Percentiles rank a stretch among this genome's conserved stretches.
Evolutionary conservation across 2,329 filamentous ascomycete species (phyloP).

Genomic region (Apiospora phragmitis): DNA sequence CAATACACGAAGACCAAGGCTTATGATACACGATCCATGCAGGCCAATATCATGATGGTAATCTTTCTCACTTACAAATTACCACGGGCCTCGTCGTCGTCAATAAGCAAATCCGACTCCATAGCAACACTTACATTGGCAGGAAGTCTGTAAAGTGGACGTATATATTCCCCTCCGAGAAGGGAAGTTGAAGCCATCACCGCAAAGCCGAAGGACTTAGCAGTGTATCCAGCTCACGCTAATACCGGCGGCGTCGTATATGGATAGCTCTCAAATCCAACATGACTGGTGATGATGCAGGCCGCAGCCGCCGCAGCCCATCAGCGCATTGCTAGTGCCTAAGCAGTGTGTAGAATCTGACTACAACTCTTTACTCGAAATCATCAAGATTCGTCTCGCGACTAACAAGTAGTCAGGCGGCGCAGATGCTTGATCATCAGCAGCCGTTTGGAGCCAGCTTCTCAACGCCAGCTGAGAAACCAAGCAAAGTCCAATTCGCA

Average conservation of each 20-base stretch:
- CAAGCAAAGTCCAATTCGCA: background rate
- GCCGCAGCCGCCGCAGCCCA: background rate
- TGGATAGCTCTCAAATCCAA: background rate
- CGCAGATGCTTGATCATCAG: conserved; percentile 4
- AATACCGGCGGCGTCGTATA: background rate
- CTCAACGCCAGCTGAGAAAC: background rate
- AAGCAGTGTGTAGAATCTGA: background rate
- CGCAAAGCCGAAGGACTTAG: background rate
- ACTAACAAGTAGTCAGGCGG: background rate
- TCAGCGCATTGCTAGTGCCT: background rate
- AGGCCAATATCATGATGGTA: background rate
- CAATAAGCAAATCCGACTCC: background rate
- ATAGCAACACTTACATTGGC: background rate
- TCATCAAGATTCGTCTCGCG: background rate
- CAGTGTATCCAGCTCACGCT: background rate
- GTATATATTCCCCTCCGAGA: background rate
- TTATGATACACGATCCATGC: background rate
- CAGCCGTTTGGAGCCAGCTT: background rate
- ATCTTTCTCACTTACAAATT: background rate
- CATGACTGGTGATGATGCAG: background rate
- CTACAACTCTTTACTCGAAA: background rate
- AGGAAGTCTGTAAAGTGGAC: background rate
- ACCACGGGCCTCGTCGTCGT: background rate
- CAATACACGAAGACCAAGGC: background rate
- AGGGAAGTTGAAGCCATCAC: background rate